Evolutionary conservation across 768 basidiomycete species (phyloP).

Genomic region (Lactifluus subvellereus): DNA sequence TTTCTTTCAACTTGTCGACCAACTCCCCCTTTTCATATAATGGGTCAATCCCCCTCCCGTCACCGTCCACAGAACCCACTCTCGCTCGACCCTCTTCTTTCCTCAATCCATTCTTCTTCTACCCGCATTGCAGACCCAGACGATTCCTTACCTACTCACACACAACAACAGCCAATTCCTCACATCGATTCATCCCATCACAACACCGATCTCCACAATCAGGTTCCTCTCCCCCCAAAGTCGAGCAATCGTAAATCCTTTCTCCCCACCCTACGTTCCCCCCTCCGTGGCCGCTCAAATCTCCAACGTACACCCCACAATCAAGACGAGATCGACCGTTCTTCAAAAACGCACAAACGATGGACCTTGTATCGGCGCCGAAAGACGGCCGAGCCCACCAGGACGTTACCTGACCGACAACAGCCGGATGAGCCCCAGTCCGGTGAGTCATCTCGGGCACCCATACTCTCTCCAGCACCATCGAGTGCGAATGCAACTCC

Average conservation of each 20-base stretch:
- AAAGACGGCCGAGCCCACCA: slow-evolving; percentile 1
- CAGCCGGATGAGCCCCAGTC: slow-evolving; percentile 2
- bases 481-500: not conserved
- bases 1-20: not conserved
- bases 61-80: slow-evolving; percentile 4
- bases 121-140: slow-evolving; percentile 7
- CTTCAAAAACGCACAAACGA: slow-evolving; percentile 4
- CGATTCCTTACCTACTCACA: not conserved
- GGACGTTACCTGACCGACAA: not conserved
- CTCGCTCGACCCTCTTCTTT: not conserved
- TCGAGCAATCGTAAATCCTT: slow-evolving; percentile 9
- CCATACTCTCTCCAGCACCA: not conserved
- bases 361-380: slow-evolving; percentile 16
- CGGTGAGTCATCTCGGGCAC: not conserved
- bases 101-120: not conserved
- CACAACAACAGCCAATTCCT: not conserved
- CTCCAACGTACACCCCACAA: not conserved
- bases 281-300: not conserved
- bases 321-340: not conserved
- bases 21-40: not conserved
- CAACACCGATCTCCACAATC: slow-evolving; percentile 18
- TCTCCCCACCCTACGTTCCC: slow-evolving; percentile 15
- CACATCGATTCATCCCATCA: not conserved
- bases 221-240: slow-evolving; percentile 8
- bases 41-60: slow-evolving; percentile 17